phyloP scores from a whole-genome alignment of 441 rosid genomes.

The Euphorbia celastroides region DNA sequence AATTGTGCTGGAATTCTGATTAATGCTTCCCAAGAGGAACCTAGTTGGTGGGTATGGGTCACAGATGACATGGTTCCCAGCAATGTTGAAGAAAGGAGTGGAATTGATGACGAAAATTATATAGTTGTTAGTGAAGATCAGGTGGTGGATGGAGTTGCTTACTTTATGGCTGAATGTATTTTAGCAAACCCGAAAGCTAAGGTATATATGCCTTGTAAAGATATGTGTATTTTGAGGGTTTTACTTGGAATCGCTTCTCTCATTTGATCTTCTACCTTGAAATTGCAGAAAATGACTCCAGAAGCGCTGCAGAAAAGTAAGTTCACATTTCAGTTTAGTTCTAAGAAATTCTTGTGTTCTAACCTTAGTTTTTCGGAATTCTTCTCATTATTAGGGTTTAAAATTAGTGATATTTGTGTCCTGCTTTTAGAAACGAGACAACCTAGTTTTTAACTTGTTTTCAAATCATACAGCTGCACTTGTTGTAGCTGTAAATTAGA shows the following conservation, averaged over 20 bases:
- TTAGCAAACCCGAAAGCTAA: constrained; percentile 70
- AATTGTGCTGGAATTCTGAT: constrained; percentile 61
- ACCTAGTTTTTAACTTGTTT: no score
- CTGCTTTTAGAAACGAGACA: no score
- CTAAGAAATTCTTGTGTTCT: neutral
- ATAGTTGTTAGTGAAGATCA: constrained; percentile 71
- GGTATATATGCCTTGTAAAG: constrained; percentile 29
- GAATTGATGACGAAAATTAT: constrained; percentile 74
- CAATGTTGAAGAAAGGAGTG: constrained; percentile 69
- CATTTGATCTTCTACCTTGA: constrained; percentile 19
- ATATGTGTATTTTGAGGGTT: constrained; percentile 10
- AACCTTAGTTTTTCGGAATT: neutral
- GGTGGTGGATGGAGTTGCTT: constrained; percentile 83
- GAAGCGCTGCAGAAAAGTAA: constrained; percentile 81
- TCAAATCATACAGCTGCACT: no score
- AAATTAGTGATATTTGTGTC: neutral
- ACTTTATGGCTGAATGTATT: constrained; percentile 85
- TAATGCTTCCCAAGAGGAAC: constrained; percentile 60
- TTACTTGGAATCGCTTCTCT: constrained; percentile 12
- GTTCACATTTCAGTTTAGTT: constrained; percentile 17
- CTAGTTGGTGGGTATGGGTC: constrained; percentile 98
- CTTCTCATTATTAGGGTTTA: neutral
- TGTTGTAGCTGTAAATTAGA: no score
- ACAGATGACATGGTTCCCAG: constrained; percentile 79
- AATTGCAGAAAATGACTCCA: constrained; percentile 67